Conservation (phyloP, 2,329 filamentous ascomycete genomes). For the Phaeosphaeria sp. region DNA sequence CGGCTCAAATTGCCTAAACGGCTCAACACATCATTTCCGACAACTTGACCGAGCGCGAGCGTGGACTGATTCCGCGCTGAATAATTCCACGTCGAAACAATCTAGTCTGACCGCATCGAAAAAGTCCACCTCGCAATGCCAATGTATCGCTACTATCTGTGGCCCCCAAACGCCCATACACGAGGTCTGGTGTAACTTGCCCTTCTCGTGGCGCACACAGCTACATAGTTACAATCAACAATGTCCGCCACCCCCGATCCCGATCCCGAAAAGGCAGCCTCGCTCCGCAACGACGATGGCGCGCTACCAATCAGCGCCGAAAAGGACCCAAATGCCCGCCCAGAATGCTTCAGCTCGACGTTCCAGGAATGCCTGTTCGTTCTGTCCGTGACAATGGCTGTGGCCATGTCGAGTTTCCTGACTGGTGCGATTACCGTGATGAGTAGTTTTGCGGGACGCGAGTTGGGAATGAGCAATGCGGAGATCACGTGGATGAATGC, state of each 20-base stretch:
- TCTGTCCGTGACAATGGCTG: conserved; percentile 70
- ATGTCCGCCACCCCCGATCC: background rate
- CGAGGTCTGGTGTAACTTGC: conserved; percentile 4
- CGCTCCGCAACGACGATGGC: conserved; percentile 22
- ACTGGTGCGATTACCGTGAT: conserved; percentile 67
- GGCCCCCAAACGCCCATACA: background rate
- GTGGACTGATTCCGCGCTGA: conserved; percentile 28
- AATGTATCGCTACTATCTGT: background rate
- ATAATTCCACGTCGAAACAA: conserved; percentile 10
- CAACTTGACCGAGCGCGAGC: background rate
- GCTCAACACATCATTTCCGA: background rate
- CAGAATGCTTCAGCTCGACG: conserved; percentile 67
- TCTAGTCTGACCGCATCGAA: background rate
- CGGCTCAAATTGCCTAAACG: background rate
- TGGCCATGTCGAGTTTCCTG: conserved; percentile 67
- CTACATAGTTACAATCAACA: background rate
- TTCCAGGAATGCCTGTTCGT: conserved; percentile 70
- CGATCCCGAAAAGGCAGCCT: conserved; percentile 15
- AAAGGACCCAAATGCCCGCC: conserved; percentile 49
- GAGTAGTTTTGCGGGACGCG: conserved; percentile 64
- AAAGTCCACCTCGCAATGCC: background rate
- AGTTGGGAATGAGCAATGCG: conserved; percentile 68
- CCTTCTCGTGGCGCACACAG: background rate
- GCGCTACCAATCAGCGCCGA: conserved; percentile 26
- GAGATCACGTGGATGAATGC: conserved; percentile 73